phyloP scores from a whole-genome alignment of 2,329 filamentous ascomycete genomes.

The Xylariaceae sp. region DNA sequence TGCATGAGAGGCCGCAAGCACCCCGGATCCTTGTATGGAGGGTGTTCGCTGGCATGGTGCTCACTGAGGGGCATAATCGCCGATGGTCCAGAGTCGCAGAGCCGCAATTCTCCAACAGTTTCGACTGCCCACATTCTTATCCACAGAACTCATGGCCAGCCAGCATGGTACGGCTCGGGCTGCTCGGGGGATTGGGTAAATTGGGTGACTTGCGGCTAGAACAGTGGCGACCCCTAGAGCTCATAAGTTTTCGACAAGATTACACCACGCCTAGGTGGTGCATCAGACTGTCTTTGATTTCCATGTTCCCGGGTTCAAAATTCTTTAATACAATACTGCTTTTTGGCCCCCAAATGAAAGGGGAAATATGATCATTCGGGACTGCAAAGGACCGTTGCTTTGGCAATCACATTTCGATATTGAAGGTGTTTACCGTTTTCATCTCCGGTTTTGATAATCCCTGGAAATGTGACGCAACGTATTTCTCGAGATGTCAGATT shows the following conservation, averaged over 20 bases:
- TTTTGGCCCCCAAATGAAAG: conserved; percentile 20
- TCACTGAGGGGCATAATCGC: conserved; percentile 16
- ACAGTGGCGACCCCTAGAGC: neutral
- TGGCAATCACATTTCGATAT: conserved; percentile 68
- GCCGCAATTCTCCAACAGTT: conserved; percentile 23
- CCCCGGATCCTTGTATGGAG: conserved; percentile 7
- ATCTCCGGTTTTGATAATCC: conserved; percentile 69
- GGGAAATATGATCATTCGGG: conserved; percentile 47
- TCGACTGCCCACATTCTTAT: conserved; percentile 7
- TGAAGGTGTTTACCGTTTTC: conserved; percentile 68
- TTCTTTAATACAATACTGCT: conserved; percentile 33
- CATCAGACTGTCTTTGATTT: conserved; percentile 8
- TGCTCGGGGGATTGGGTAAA: conserved; percentile 3
- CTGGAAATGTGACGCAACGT: conserved; percentile 68
- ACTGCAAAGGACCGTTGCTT: conserved; percentile 69
- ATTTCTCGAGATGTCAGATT: conserved; percentile 60
- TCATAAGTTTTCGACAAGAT: conserved; percentile 9
- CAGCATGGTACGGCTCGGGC: conserved; percentile 1
- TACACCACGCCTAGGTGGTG: conserved; percentile 3
- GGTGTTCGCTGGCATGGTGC: conserved; percentile 6
- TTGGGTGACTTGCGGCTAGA: conserved; percentile 2
- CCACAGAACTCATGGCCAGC: conserved; percentile 12
- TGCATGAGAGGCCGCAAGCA: conserved; percentile 10
- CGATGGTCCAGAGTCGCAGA: conserved; percentile 14
- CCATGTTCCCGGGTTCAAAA: conserved; percentile 23